These are phyloP conservation scores for Viridothelium virens DNA, from an alignment of 495 filamentous ascomycete species.

Conservation along the genomic window DNA sequence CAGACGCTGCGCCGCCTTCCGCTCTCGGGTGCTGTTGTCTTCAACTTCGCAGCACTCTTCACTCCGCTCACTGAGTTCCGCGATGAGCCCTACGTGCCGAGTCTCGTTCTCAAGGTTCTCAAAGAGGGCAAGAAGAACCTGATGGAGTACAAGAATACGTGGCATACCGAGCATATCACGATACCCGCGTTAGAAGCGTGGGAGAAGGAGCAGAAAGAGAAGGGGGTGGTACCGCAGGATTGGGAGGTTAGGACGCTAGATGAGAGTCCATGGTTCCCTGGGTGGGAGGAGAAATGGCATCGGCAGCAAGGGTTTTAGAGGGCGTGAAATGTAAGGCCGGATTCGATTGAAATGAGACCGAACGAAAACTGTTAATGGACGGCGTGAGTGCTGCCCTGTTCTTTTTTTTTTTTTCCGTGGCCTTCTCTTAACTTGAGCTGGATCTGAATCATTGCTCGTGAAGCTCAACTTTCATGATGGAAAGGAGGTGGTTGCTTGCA, in stretches of 20 bases:
- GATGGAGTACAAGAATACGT: constrained; percentile 80
- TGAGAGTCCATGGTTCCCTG: constrained; percentile 72
- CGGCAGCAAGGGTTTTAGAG: constrained; percentile 59
- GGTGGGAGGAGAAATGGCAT: constrained; percentile 82
- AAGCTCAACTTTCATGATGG: too few species aligned
- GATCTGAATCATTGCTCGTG: too few species aligned
- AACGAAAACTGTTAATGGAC: neutral
- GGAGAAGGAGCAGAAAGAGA: constrained; percentile 59
- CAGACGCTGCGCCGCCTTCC: constrained; percentile 81
- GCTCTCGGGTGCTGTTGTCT: constrained; percentile 64
- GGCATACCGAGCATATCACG: constrained; percentile 71
- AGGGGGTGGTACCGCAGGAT: constrained; percentile 50
- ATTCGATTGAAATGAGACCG: neutral
- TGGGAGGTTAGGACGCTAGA: constrained; percentile 75
- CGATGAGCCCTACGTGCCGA: constrained; percentile 67
- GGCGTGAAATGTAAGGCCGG: too few species aligned
- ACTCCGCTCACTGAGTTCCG: constrained; percentile 66
- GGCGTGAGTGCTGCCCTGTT: too few species aligned
- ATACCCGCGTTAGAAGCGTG: constrained; percentile 62
- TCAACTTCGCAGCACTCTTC: constrained; percentile 91
- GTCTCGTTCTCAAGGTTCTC: constrained; percentile 58
- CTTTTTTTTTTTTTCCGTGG: too few species aligned
- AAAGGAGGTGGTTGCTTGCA: too few species aligned
- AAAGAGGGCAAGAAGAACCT: constrained; percentile 64
- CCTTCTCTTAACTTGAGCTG: too few species aligned